Conservation (phyloP, 371 early-diverging fungal species). For the Gilbertella persicaria region DNA sequence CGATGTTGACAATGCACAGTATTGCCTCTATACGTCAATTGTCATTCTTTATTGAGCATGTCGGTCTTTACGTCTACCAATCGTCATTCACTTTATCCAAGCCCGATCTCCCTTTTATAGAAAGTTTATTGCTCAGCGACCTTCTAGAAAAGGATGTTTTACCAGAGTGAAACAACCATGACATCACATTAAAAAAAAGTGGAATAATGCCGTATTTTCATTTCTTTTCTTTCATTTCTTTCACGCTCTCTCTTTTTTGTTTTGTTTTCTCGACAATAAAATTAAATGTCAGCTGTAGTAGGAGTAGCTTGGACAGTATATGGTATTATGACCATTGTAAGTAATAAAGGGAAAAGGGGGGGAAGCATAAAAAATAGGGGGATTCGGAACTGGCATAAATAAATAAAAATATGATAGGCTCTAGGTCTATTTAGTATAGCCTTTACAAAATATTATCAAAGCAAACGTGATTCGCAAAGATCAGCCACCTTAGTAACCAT, state of each 20-base stretch:
- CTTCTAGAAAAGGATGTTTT: conserved; percentile 60
- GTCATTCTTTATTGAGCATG: conserved; percentile 73
- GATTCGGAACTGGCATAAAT: neutral
- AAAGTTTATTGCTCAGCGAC: conserved; percentile 72
- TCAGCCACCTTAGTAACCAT: conserved; percentile 46
- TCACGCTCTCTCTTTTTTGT: neutral
- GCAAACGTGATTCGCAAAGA: conserved; percentile 41
- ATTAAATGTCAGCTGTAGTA: conserved; percentile 23
- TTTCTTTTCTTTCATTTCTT: neutral
- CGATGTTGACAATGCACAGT: conserved; percentile 71
- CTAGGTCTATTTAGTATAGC: conserved; percentile 43
- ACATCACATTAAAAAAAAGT: conserved; percentile 5
- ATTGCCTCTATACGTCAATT: conserved; percentile 72
- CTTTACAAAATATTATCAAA: conserved; percentile 50
- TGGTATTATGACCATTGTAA: conserved; percentile 24
- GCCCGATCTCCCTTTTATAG: conserved; percentile 77
- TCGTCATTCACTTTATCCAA: conserved; percentile 67
- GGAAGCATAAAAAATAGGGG: neutral
- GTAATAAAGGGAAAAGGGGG: neutral
- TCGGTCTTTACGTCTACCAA: conserved; percentile 74
- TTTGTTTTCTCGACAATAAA: neutral
- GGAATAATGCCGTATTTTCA: too few species aligned
- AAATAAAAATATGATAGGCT: conserved; percentile 28
- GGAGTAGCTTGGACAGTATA: conserved; percentile 30
- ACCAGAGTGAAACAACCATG: neutral